Base-by-base conservation (phyloP, 108 stramenopile species). In the Cyclostephanos tholiformis region DNA sequence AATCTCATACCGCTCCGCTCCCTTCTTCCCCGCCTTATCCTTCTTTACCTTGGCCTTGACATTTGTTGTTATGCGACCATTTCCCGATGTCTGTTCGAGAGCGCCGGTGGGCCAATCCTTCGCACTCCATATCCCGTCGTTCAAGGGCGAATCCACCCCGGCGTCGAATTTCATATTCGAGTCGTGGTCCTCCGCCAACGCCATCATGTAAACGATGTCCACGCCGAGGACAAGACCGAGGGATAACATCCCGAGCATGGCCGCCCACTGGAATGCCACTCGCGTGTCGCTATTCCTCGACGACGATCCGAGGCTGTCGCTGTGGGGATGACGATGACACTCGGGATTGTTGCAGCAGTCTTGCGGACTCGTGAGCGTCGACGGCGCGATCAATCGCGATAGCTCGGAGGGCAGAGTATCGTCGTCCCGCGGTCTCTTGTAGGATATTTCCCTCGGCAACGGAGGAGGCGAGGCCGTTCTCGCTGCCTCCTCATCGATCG, bases 371-470 rank as follows among this genome's bases (percentile, higher is more conserved):
- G 70, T 60, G 26, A 61, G 59, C 4, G 70, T 49, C 22, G 70
- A 71, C 48, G 52, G 52, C 32, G 70, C 59, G 50, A 73, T 51
- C 38, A 73, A 46, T 6, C 25, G 43, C 20, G 72, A 73, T 27
- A 65, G 38, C 20, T 76, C 75, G 6, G 75, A 76, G n/a, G 67
- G 61, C 8, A 67, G 1, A 14, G 74, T 61, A 29, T 63, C 11
- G 38, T 76, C 48, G 52, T 69, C 68, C 25, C 36, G 38, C 6
- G 13, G 38, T n/a, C 25, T 41, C n/a, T 36, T 65, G 64, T 75
- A 85, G n/a, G 73, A 67, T 52, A 67, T 58, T 51, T 79, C 77
- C 22, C 20, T 53, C n/a, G 79, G 70, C 6, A 51, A 69, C 12
- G 72, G 76, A 44, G 62, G 19, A 41, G 76, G 68, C 13, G 65